Base-by-base conservation (phyloP, 1,284 basidiomycete genomes). In the Lignosus rhinocerotis region DNA sequence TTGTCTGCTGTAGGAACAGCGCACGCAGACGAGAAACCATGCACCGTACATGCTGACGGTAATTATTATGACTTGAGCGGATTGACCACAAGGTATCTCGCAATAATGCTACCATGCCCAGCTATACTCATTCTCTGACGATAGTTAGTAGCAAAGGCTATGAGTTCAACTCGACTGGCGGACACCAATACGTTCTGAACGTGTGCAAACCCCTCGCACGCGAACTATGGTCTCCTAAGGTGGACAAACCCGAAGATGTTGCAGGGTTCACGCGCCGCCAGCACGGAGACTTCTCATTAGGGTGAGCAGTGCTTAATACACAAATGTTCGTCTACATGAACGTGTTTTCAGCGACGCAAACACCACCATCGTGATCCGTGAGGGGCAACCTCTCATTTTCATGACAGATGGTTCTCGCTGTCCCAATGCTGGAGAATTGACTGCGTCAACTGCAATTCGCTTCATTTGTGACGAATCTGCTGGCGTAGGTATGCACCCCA, bases 271-370 rank as follows among this genome's bases (percentile, higher is more conserved):
- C 85, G 46, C 78, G 84, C 45, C 79, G 78, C 55, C 81, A 74
- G 39, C 87, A 83, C 59, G 83, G 86, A 0, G 86, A 90, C 69
- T 85, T 92, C 71, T 84, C 84, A 7, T 79, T 92, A 39, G 90
- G 90, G 88, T 88, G 66, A 64, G 84, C 70, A 31, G 8, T 30
- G 6, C 16, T 39, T 7, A 36, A 34, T 16, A 31, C n/a, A 8
- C 17, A n/a, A 16, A 32, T 14, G 21, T 54, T 16, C 14, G 44
- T 42, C 38, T 54, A 25, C 44, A n/a, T 25, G 17, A 14, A 51
- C 50, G 58, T 30, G 36, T 41, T 43, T 16, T 10, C 64, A 90
- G 87, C 39, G 75, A 81, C 56, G 75, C 80, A 38, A 90, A 89
- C 63, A 85, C 83, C 6, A 86, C 84, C 0, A 70, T 92, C 30